Conservation (phyloP, 1,284 basidiomycete genomes). For the Acaromyces ingoldii region DNA sequence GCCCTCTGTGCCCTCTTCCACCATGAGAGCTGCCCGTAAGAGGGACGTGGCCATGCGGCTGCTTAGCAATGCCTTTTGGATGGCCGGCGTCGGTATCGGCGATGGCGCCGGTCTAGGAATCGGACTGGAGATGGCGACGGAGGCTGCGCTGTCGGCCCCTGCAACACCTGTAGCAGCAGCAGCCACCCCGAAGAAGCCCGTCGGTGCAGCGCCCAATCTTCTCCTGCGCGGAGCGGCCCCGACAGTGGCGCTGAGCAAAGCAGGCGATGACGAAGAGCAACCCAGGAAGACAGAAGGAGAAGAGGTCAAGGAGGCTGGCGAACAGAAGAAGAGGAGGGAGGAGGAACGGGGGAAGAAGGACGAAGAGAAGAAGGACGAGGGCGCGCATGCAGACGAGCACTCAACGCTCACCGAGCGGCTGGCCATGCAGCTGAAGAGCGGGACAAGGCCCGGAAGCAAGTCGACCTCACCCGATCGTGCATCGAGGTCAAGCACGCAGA, state of each 20-base stretch:
- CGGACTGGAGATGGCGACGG: not conserved
- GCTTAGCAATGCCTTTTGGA: constrained; percentile 40
- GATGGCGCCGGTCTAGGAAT: not conserved
- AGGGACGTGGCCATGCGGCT: constrained; percentile 40
- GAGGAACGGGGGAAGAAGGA: no score
- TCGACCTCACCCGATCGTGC: not conserved
- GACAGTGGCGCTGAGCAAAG: constrained; percentile 3
- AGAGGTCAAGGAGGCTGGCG: no score
- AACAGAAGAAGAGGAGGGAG: no score
- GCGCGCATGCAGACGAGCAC: no score
- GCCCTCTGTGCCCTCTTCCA: not conserved
- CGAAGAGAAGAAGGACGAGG: no score
- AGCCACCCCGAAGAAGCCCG: not conserved
- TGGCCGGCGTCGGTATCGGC: constrained; percentile 13
- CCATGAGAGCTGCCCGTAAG: constrained; percentile 10
- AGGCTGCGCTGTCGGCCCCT: not conserved
- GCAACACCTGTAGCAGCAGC: no score
- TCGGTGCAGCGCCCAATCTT: not conserved
- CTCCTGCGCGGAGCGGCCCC: not conserved
- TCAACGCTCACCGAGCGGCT: constrained; percentile 3
- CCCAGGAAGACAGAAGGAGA: no score
- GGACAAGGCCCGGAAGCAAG: no score
- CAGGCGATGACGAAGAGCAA: no score
- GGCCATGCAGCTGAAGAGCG: not conserved
- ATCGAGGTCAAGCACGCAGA: not conserved